A percentile compares a stretch with the other conserved stretches of the same genome.
Evolutionary conservation across 2,329 filamentous ascomycete species (phyloP).

Genomic region (Canariomyces notabilis): DNA sequence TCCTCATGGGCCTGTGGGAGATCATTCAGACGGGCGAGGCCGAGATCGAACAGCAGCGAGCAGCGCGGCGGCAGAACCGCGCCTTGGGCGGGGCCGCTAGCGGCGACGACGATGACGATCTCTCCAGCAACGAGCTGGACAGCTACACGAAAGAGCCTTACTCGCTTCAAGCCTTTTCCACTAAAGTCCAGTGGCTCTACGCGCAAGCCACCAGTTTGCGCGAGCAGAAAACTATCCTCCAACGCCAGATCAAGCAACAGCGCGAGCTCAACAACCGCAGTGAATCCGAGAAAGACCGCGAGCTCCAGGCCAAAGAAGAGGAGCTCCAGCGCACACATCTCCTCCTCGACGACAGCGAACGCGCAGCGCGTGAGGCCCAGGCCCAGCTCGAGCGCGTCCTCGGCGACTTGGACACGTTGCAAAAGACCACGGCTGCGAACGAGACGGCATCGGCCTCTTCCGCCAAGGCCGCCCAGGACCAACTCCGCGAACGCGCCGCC

Average conservation of each 20-base stretch:
- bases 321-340: conserved; percentile 43
- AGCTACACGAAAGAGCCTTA: conserved; percentile 57
- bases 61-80: conserved; percentile 48
- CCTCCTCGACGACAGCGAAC: conserved; percentile 31
- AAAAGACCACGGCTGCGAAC: conserved; percentile 29
- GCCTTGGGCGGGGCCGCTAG: conserved; percentile 45
- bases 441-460: conserved; percentile 27
- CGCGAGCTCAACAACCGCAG: conserved; percentile 87
- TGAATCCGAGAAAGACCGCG: conserved; percentile 63
- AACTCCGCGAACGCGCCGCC: conserved; percentile 40
- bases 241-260: conserved; percentile 92
- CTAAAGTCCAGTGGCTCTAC: conserved; percentile 75
- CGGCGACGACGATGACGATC: conserved; percentile 53
- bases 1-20: conserved; percentile 53
- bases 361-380: conserved; percentile 37
- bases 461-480: conserved; percentile 35
- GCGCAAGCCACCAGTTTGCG: conserved; percentile 70
- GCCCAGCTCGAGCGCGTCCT: conserved; percentile 46
- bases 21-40: conserved; percentile 52
- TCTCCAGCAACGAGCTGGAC: conserved; percentile 55
- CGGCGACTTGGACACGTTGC: conserved; percentile 41
- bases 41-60: conserved; percentile 49
- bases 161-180: conserved; percentile 69
- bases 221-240: conserved; percentile 83
- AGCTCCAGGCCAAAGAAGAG: conserved; percentile 54